A percentile compares a stretch with the other conserved stretches of the same genome.
These are phyloP conservation scores for Aspergillus piperis DNA, from an alignment of 2,329 filamentous ascomycete genomes.

Conservation along the genomic window DNA sequence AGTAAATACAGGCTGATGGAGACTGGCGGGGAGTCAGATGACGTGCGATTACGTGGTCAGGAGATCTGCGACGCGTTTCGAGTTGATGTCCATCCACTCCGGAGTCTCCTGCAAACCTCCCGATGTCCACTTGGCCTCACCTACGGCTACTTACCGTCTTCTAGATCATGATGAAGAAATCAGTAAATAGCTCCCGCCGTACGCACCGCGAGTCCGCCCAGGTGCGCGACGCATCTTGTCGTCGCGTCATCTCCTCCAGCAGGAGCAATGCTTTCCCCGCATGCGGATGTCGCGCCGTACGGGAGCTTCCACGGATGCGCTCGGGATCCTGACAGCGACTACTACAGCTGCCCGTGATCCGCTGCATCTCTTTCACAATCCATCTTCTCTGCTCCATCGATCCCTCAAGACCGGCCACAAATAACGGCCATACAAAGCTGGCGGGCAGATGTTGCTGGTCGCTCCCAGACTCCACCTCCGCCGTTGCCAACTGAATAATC, in stretches of 20 bases:
- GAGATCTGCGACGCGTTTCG: neutral
- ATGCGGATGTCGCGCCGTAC: conserved; percentile 31
- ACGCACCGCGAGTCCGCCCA: conserved; percentile 40
- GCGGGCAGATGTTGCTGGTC: conserved; percentile 25
- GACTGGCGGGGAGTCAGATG: conserved; percentile 5
- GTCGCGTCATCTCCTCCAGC: conserved; percentile 37
- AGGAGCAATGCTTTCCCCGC: conserved; percentile 33
- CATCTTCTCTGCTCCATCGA: conserved; percentile 34
- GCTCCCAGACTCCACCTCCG: conserved; percentile 24
- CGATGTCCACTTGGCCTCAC: neutral
- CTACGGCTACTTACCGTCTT: neutral
- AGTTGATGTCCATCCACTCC: neutral
- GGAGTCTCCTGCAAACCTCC: neutral
- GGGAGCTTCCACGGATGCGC: conserved; percentile 6
- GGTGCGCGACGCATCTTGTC: conserved; percentile 36
- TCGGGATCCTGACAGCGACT: neutral
- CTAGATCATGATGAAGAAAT: conserved; percentile 37
- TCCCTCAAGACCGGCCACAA: conserved; percentile 37
- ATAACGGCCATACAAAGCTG: conserved; percentile 40
- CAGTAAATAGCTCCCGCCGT: conserved; percentile 35
- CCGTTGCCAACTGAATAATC: conserved; percentile 38
- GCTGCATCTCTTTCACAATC: conserved; percentile 37
- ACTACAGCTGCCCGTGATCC: conserved; percentile 24
- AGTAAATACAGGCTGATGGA: neutral
- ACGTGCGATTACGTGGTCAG: conserved; percentile 8